Evolutionary conservation across 1,284 basidiomycete genomes (phyloP), one percentile per base, ranked within the genome.

Genomic region (Omphalotus olearius): DNA sequence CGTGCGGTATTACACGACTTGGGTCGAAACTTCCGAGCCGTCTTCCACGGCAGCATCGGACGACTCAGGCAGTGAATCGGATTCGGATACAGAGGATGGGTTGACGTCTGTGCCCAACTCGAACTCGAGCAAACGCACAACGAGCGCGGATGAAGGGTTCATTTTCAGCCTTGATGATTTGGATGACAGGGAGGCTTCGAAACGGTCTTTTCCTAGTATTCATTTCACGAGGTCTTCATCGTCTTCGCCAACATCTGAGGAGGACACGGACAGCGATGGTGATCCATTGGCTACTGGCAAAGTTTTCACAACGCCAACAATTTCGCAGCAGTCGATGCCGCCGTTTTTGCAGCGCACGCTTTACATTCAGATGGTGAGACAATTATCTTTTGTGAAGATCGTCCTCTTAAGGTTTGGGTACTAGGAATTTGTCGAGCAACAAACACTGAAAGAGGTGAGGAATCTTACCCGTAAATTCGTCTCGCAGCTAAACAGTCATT

Each of bases 391-490:
- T 17, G 40, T 38, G n/a, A 6, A 33, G n/a, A 35, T 58, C 28
- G 37, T 39, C 16, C 33, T 47, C 39, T n/a, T 33, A 13, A 37
- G 50, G 37, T 51, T 60, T 39, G 53, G 23, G 50, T 51, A 45
- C n/a, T 57, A 90, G 88, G 92, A 87, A 72, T 94, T 86, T 64
- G 92, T 93, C n/a, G 91, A 85, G 68, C 80, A 83, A 38, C 92
- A 92, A 65, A 93, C 90, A 0, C 64, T 93, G 59, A 83, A 80
- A 66, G 90, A 92, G 76, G 88, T 83, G 30, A 25, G 71, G 57
- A 17, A 10, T 36, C 18, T 35, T 9, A 42, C 4, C 47, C 23
- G n/a, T 58, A 14, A 56, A 13, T n/a, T 30, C 14, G 41, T 41
- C 52, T 4, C 23, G 45, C 26, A 36, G n/a, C 39, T 49, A 23